Evolutionary conservation across 257 asterid species (phyloP).

Genomic region (Forsythia suspensa): DNA sequence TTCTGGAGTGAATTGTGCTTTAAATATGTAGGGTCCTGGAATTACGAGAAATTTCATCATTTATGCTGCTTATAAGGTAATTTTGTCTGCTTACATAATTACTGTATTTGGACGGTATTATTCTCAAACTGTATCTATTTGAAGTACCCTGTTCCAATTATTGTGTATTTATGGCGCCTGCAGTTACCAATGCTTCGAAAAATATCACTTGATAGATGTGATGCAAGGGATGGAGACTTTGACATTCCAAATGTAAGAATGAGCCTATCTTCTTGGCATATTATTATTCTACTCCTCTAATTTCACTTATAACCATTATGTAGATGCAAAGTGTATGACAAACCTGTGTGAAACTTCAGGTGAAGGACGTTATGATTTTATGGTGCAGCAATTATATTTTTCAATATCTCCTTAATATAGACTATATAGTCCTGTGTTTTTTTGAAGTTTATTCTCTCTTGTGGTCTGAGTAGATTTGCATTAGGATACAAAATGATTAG

Average conservation of each 20-base stretch:
- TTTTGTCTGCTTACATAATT: not conserved
- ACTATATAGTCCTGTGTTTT: too few species aligned
- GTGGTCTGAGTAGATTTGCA: not conserved
- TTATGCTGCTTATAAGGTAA: slow-evolving; percentile 62
- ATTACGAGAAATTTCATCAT: slow-evolving; percentile 53
- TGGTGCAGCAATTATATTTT: not conserved
- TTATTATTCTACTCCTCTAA: not conserved
- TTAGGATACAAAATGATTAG: not conserved
- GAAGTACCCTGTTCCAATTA: not conserved
- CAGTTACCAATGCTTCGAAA: slow-evolving; percentile 90
- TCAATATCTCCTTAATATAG: not conserved
- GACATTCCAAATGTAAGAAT: slow-evolving; percentile 68
- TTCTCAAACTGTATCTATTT: not conserved
- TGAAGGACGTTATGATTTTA: not conserved
- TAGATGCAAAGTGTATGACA: not conserved
- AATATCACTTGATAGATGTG: slow-evolving; percentile 77
- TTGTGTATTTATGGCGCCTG: slow-evolving; percentile 23
- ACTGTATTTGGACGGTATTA: not conserved
- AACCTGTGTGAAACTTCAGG: not conserved
- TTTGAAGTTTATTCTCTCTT: not conserved
- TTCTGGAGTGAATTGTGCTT: not conserved
- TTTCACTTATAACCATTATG: not conserved
- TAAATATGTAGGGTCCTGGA: slow-evolving; percentile 64
- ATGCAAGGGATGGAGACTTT: slow-evolving; percentile 70
- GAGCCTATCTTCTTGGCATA: not conserved